A percentile compares a stretch with the other conserved stretches of the same genome.
These are phyloP conservation scores for Nothophaeocryptopus gaeumannii DNA, from an alignment of 2,329 filamentous ascomycete species.

Conservation along the genomic window DNA sequence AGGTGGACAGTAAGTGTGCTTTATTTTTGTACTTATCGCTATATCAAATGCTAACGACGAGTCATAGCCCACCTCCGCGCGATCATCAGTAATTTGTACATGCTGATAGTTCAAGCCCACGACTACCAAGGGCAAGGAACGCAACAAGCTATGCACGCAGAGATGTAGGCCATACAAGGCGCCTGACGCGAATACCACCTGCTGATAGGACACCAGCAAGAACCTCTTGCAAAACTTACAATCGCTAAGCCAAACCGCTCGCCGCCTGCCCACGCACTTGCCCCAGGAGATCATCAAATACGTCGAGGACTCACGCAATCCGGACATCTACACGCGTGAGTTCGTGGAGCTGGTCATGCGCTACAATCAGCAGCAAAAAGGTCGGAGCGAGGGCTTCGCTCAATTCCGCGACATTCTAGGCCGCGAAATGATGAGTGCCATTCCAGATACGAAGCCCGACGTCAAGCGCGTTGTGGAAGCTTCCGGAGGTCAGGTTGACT, in stretches of 20 bases:
- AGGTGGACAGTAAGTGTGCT: slow-evolving; percentile 31
- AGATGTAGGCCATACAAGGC: slow-evolving; percentile 46
- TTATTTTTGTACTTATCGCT: not conserved
- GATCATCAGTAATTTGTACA: slow-evolving; percentile 61
- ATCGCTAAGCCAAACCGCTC: slow-evolving; percentile 50
- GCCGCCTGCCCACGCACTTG: slow-evolving; percentile 52
- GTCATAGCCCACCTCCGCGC: slow-evolving; percentile 54
- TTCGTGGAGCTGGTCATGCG: slow-evolving; percentile 63
- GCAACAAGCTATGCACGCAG: slow-evolving; percentile 56
- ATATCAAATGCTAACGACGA: slow-evolving; percentile 9
- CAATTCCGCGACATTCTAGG: slow-evolving; percentile 59
- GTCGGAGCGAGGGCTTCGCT: slow-evolving; percentile 58
- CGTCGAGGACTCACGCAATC: slow-evolving; percentile 61
- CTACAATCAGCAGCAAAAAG: slow-evolving; percentile 61
- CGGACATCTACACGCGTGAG: slow-evolving; percentile 65
- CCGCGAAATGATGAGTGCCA: slow-evolving; percentile 55
- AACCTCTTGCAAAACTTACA: slow-evolving; percentile 53
- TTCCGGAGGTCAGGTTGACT: slow-evolving; percentile 36
- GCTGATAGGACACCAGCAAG: slow-evolving; percentile 39
- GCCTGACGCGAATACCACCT: not conserved
- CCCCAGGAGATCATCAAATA: slow-evolving; percentile 64
- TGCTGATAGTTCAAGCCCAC: slow-evolving; percentile 57
- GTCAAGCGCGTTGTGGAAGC: slow-evolving; percentile 51
- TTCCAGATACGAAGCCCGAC: slow-evolving; percentile 55
- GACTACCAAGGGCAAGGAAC: slow-evolving; percentile 59